Evolutionary conservation across 768 basidiomycete genomes (phyloP).

Genomic region (Psilocybe azurescens): DNA sequence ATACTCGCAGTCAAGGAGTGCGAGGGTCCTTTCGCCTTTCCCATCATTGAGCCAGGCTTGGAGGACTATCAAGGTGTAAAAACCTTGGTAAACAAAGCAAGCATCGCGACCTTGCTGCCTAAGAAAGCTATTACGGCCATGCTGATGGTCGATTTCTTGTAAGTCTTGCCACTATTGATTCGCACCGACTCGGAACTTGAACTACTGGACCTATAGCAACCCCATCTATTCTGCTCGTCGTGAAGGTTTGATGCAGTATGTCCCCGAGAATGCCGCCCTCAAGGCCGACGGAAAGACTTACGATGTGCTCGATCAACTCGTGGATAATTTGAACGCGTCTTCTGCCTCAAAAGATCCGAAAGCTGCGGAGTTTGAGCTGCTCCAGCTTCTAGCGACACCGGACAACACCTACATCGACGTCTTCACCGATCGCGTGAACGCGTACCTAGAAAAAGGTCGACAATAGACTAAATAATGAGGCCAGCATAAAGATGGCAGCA

Average conservation of each 20-base stretch:
- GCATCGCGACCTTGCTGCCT: not conserved
- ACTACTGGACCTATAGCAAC: not conserved
- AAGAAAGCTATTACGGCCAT: constrained; percentile 4
- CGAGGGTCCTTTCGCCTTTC: constrained; percentile 8
- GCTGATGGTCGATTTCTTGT: constrained; percentile 10
- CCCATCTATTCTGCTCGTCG: constrained; percentile 5
- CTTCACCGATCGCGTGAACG: constrained; percentile 1
- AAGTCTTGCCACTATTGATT: not conserved
- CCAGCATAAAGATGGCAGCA: not conserved
- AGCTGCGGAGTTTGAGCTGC: constrained; percentile 2
- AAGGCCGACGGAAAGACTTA: not conserved
- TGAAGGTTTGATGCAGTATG: constrained; percentile 2
- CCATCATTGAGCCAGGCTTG: constrained; percentile 4
- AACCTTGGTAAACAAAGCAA: not conserved
- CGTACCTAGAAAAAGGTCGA: constrained; percentile 2
- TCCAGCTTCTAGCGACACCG: not conserved
- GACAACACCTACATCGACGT: not conserved
- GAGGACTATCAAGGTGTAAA: constrained; percentile 9
- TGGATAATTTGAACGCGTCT: not conserved
- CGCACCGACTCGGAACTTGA: not conserved
- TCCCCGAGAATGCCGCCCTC: not conserved
- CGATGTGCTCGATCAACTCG: constrained; percentile 2
- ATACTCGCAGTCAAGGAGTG: not conserved
- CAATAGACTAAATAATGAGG: not conserved
- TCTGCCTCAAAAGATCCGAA: not conserved